Base-by-base conservation (phyloP, 2,329 filamentous ascomycete species). In the Fusarium sterilihyphosum region DNA sequence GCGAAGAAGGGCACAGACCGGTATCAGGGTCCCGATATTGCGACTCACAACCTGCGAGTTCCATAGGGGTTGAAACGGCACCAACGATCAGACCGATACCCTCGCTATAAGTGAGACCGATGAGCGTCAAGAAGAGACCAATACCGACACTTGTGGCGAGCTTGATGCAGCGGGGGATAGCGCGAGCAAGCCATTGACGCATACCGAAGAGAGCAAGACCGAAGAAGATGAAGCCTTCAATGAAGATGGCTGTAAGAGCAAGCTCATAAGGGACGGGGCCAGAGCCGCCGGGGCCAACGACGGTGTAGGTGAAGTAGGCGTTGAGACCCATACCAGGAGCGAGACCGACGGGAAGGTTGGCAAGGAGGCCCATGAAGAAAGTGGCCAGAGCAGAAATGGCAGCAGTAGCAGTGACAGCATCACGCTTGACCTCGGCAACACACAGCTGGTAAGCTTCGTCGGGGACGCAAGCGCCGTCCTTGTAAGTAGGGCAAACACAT, bases 221-320 rank as follows among this genome's bases (percentile, higher is more conserved):
- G 58, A 97, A 90, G 83, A 97, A 97, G 71, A 97, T 91, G 81
- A 93, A 93, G 43, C 94, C 94, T 82, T 97, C 94, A 20, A 96
- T 92, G 80, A 97, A 97, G 74, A 96, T 94, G 61, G 94, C 94
- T 8, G 94, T 96, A 43, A 97, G 84, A 40, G 94, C 94, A 47
- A 95, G 88, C 61, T 88, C 82, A 80, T 94, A 97, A 3, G 93
- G 90, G 14, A 97, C 91, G 41, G 88, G 86, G 5, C 94, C 94
- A 29, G 86, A 88, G 49, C 94, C 94, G 80, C 95, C 92, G 78
- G 86, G 90, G 8, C 94, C 94, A 65, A 97, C 81, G 38, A 85
- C 84, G 22, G 90, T 93, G 80, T 93, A 97, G 33, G 94, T 89
- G 80, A 97, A 97, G 82, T 97, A 97, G 24, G 94, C 94, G 79